A percentile compares a stretch with the other conserved stretches of the same genome.
Evolutionary conservation across 163 green algal species (phyloP).

Genomic region (Scenedesmus sp.): DNA sequence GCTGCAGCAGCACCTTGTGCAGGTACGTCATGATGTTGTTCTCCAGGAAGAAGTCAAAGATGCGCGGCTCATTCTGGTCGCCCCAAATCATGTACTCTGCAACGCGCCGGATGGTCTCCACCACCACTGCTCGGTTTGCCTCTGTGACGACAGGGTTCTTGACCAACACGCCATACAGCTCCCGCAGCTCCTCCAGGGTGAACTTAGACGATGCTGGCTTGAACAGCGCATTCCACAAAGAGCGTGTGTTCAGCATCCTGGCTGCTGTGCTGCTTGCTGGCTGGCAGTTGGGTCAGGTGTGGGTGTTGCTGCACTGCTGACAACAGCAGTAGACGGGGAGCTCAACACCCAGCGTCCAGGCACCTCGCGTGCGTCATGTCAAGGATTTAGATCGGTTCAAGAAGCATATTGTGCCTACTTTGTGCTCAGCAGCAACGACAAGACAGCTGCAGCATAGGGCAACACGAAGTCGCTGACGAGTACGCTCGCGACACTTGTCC

Average conservation of each 20-base stretch:
- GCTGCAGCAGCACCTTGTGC: slow-evolving; percentile 78
- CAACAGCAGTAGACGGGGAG: background rate
- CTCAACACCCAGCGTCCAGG: background rate
- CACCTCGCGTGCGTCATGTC: background rate
- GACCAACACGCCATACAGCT: slow-evolving; percentile 73
- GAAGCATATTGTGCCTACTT: background rate
- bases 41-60: slow-evolving; percentile 97
- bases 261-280: background rate
- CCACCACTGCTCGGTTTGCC: slow-evolving; percentile 85
- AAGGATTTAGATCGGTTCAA: background rate
- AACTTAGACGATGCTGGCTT: slow-evolving; percentile 58
- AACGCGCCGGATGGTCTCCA: slow-evolving; percentile 89
- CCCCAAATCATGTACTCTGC: slow-evolving; percentile 99
- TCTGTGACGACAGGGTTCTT: slow-evolving; percentile 78
- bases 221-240: slow-evolving; percentile 40
- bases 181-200: slow-evolving; percentile 77
- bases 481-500: background rate
- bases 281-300: background rate
- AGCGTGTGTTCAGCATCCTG: background rate
- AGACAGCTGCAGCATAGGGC: background rate
- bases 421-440: background rate
- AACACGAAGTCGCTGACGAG: background rate
- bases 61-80: slow-evolving; percentile 93
- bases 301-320: slow-evolving; percentile 5
- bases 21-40: slow-evolving; percentile 94